Base-by-base conservation (phyloP, 345 rosid genomes). In the Citrus australasica region DNA sequence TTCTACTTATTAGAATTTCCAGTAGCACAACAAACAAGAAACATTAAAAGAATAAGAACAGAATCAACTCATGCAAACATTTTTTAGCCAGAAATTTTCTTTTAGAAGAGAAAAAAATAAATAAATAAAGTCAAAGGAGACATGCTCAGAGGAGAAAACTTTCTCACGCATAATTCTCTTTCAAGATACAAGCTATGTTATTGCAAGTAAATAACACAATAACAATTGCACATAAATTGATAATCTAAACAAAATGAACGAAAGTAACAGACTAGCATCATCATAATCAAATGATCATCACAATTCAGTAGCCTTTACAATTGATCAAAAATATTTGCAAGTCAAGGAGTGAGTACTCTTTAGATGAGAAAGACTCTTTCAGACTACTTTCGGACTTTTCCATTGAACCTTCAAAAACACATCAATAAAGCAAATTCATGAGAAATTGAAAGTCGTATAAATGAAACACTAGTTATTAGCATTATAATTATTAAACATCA, bases 301-400 rank as follows among this genome's bases (percentile, higher is more conserved):
- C 8, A 7, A 69, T 25, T 48, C 37, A 69, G 24, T 13, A 60
- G 25, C 75, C 35, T 65, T 24, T 67, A 62, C 14, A 27, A 48
- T 33, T 33, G 30, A 77, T 17, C 3, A 32, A 72, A 40, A 69
- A 61, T 67, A 10, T 77, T 13, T 35, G 28, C 11, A 56, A 72
- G 78, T 76, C 32, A 61, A 71, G 67, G 10, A 74, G 86, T 67
- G 80, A 79, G 40, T 91, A 91, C 94, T 84, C 90, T 53, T 79
- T 85, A 51, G 90, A 82, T 14, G 85, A 71, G 62, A 76, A 33
- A 6, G 78, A 77, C 56, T 73, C 67, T 60, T 40, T 53, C 42
- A 13, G 75, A 27, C 63, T 59, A 33, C 71, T 59, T 35, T 76
- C 79, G 48, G 69, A 48, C 67, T 85, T 66, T 72, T 82, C 85